Evolutionary conservation across 805 yeast genomes (phyloP).

Genomic region (Myxozyma melibiosi): DNA sequence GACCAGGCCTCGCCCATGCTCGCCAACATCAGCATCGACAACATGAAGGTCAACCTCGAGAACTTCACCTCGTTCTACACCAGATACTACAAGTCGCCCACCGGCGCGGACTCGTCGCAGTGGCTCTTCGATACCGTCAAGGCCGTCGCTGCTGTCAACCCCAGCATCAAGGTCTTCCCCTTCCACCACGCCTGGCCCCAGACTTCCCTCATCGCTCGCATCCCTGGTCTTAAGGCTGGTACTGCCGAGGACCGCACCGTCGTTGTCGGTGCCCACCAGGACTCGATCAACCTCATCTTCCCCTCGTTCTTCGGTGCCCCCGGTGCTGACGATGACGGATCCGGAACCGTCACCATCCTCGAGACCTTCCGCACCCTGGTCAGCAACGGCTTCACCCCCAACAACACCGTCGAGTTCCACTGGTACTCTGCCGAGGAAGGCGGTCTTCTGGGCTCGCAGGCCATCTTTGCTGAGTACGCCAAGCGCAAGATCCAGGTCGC

Average conservation of each 20-base stretch:
- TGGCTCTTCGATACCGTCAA: constrained; percentile 63
- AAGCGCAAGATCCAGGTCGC: constrained; percentile 55
- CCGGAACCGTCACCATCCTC: constrained; percentile 77
- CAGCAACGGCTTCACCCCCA: constrained; percentile 52
- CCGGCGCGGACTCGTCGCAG: constrained; percentile 69
- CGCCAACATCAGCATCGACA: constrained; percentile 49
- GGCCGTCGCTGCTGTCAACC: constrained; percentile 39
- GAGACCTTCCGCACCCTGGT: constrained; percentile 72
- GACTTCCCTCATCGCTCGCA: constrained; percentile 67
- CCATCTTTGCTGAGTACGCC: constrained; percentile 63
- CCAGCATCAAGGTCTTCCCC: constrained; percentile 50
- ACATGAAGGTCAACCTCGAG: constrained; percentile 58
- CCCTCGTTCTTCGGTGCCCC: constrained; percentile 76
- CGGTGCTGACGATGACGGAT: constrained; percentile 95
- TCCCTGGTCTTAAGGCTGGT: constrained; percentile 52
- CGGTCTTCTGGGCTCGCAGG: constrained; percentile 83
- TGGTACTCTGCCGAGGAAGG: constrained; percentile 96
- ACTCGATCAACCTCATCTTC: constrained; percentile 71
- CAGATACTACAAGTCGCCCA: constrained; percentile 70
- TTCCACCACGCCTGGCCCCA: constrained; percentile 78
- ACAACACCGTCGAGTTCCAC: constrained; percentile 85
- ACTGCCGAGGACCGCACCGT: constrained; percentile 52
- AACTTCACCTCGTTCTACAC: constrained; percentile 70
- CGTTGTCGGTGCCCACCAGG: constrained; percentile 88
- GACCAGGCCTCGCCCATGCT: constrained; percentile 49